These are phyloP conservation scores for Neocallimastix lanati DNA, from an alignment of 192 early-diverging fungal species.

Conservation along the genomic window DNA sequence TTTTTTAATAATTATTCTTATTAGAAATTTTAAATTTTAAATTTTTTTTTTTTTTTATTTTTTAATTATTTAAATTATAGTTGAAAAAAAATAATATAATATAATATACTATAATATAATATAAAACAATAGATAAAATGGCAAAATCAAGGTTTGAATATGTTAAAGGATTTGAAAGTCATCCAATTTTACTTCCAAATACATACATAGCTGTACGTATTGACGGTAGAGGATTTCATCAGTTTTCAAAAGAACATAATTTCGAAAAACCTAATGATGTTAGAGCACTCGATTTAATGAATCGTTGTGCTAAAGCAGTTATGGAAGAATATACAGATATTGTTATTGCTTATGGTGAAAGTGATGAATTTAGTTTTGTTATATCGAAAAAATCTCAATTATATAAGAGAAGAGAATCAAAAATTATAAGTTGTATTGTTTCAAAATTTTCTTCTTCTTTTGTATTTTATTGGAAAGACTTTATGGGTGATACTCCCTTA, in stretches of 20 bases:
- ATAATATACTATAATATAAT: too few species aligned
- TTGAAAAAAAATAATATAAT: too few species aligned
- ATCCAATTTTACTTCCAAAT: constrained; percentile 57
- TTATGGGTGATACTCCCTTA: constrained; percentile 41
- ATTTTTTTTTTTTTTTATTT: too few species aligned
- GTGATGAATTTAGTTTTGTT: constrained; percentile 56
- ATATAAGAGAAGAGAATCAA: constrained; percentile 55
- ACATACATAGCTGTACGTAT: constrained; percentile 82
- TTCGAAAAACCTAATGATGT: constrained; percentile 68
- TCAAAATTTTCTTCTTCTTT: constrained; percentile 75
- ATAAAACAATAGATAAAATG: constrained; percentile 20
- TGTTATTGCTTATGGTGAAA: constrained; percentile 67
- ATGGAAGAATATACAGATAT: constrained; percentile 67
- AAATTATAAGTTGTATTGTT: constrained; percentile 63
- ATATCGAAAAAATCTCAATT: constrained; percentile 36
- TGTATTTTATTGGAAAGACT: constrained; percentile 62
- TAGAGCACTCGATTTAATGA: constrained; percentile 63
- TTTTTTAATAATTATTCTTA: too few species aligned
- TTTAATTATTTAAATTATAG: too few species aligned
- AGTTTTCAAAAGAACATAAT: constrained; percentile 57
- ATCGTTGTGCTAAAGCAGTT: constrained; percentile 54
- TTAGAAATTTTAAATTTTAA: too few species aligned
- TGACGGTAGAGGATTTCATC: constrained; percentile 80
- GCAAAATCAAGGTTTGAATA: constrained; percentile 90
- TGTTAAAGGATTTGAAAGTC: constrained; percentile 70